Conservation (phyloP, 2,329 filamentous ascomycete species). For the Myrmaecium sp. region DNA sequence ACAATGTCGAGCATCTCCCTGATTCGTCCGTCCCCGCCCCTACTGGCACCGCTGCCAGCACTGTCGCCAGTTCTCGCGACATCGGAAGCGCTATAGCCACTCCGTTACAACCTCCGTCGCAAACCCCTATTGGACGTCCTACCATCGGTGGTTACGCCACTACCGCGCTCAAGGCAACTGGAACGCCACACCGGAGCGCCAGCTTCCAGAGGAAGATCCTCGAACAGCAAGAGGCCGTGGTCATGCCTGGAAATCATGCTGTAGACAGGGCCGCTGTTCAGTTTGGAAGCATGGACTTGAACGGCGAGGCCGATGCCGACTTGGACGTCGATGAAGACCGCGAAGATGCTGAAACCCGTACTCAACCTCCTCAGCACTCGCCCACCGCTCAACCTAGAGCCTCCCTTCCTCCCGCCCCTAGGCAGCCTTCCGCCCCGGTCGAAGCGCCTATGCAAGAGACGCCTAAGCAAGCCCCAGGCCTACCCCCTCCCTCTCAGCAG, state of each 20-base stretch:
- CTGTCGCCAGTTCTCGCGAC: conserved; percentile 72
- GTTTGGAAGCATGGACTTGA: conserved; percentile 88
- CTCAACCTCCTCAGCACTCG: conserved; percentile 84
- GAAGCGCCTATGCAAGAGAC: conserved; percentile 27
- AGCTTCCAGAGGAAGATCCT: conserved; percentile 75
- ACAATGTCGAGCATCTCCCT: conserved; percentile 79
- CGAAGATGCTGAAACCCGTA: conserved; percentile 86
- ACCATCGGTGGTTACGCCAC: conserved; percentile 59
- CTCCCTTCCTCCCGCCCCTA: conserved; percentile 59
- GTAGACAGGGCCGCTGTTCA: conserved; percentile 87
- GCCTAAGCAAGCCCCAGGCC: conserved; percentile 43
- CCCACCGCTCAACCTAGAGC: conserved; percentile 73
- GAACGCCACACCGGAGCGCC: conserved; percentile 45
- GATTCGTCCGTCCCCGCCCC: conserved; percentile 62
- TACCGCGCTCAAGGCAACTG: conserved; percentile 66
- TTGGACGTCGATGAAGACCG: conserved; percentile 80
- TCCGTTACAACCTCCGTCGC: conserved; percentile 46
- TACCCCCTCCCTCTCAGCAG: conserved; percentile 42
- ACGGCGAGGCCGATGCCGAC: conserved; percentile 44
- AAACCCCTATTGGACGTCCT: conserved; percentile 34
- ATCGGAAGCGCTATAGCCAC: conserved; percentile 39
- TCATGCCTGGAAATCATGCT: conserved; percentile 94
- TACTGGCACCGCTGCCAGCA: conserved; percentile 76
- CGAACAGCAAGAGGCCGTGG: conserved; percentile 92
- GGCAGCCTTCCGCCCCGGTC: conserved; percentile 23